Base-by-base conservation (phyloP, 768 basidiomycete genomes). In the Erythrobasidium yunnanense region DNA sequence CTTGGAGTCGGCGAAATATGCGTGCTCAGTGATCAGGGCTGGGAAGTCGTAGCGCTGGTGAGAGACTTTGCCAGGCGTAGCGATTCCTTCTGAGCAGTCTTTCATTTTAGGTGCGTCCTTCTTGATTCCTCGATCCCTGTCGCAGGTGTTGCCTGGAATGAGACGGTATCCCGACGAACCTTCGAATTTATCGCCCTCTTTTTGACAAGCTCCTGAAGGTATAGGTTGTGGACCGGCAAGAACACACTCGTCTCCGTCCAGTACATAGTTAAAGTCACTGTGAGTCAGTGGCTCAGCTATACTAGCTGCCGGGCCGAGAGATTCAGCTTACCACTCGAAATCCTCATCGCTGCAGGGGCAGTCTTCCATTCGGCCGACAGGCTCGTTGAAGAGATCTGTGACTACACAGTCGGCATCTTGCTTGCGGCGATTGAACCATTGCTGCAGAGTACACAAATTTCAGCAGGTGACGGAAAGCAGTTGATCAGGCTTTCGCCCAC, bases 401-500 rank as follows among this genome's bases (percentile, higher is more conserved):
- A 99, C 85, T 69, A 88, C 95, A 70, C 95, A 99, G 60, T 89
- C 80, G 1, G 85, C 87, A 62, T 87, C 81, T 0, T 81, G 75
- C 76, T 90, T 97, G 74, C 91, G 81, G 22, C 95, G 83, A 56
- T 76, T 80, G 76, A 93, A 99, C 85, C 87, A 96, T 87, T 97
- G 93, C 88, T 92, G 73, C 1, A 52, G 11, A 47, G 13, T 22
- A 8, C 42, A 32, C 15, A n/a, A 49, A 45, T 50, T 20, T 7
- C 18, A 35, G 20, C 29, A 35, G 35, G 22, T 7, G 15, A 33
- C 22, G 29, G 27, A 4, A 45, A 30, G 23, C 34, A 22, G 8
- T 55, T 63, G 11, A 3, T 55, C 18, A 2, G 11, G 22, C n/a
- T 33, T 4, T 11, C 18, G 13, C 25, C 53, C 56, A 88, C 89